Percentiles rank a stretch among this genome's conserved stretches.
These are phyloP conservation scores for Aspergillus ruber DNA, from an alignment of 2,329 filamentous ascomycete species.

Conservation along the genomic window DNA sequence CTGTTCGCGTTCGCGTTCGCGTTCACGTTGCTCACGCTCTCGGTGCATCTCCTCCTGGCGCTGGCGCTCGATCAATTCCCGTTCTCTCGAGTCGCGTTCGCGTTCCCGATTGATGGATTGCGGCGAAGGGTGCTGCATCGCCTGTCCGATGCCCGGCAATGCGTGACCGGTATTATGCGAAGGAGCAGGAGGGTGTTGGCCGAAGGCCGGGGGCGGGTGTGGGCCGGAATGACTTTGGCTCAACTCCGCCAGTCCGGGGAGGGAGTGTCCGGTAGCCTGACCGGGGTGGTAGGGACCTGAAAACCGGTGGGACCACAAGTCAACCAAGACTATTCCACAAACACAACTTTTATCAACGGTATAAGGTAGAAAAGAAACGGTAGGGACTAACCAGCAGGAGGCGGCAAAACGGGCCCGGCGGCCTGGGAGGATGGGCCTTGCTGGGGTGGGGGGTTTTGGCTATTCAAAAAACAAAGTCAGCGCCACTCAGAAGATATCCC, in stretches of 20 bases:
- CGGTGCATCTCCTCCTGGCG: slow-evolving; percentile 53
- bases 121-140: slow-evolving; percentile 38
- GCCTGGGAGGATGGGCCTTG: slow-evolving; percentile 33
- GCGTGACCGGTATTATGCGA: slow-evolving; percentile 32
- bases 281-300: slow-evolving; percentile 37
- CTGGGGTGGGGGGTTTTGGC: slow-evolving; percentile 33
- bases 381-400: slow-evolving; percentile 31
- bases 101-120: slow-evolving; percentile 38
- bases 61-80: slow-evolving; percentile 45
- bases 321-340: background rate
- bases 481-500: background rate
- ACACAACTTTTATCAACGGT: background rate
- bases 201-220: slow-evolving; percentile 37
- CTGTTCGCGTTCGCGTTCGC: slow-evolving; percentile 53
- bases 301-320: slow-evolving; percentile 12
- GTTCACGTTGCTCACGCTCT: slow-evolving; percentile 48
- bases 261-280: slow-evolving; percentile 39
- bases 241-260: slow-evolving; percentile 42
- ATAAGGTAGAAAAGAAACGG: background rate
- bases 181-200: slow-evolving; percentile 33
- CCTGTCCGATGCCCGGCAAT: slow-evolving; percentile 36
- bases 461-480: slow-evolving; percentile 11
- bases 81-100: slow-evolving; percentile 49
- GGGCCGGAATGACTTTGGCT: slow-evolving; percentile 39
- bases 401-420: slow-evolving; percentile 34